Conservation (phyloP, 768 basidiomycete species). For the Termitomyces sp. region DNA sequence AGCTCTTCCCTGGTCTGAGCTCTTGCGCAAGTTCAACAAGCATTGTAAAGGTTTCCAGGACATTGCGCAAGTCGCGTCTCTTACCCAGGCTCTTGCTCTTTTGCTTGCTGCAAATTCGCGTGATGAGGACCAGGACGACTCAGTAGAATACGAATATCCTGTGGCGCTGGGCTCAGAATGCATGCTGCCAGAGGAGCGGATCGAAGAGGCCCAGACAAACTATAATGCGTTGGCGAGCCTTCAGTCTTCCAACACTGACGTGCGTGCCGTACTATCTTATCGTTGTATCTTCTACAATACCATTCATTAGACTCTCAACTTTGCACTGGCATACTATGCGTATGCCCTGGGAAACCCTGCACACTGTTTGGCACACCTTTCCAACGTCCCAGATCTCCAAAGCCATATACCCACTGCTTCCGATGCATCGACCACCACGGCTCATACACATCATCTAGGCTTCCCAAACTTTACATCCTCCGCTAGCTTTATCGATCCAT, state of each 20-base stretch:
- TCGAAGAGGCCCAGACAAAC: conserved; percentile 52
- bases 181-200: conserved; percentile 47
- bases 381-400: conserved; percentile 53
- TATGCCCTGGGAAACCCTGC: conserved; percentile 69
- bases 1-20: conserved; percentile 67
- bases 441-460: conserved; percentile 14
- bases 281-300: background rate
- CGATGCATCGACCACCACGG: conserved; percentile 27
- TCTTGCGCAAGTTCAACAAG: conserved; percentile 85
- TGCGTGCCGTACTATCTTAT: conserved; percentile 30
- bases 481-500: conserved; percentile 42
- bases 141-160: conserved; percentile 28
- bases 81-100: conserved; percentile 62
- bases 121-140: conserved; percentile 57
- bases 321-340: conserved; percentile 75
- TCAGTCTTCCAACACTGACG: conserved; percentile 51
- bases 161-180: conserved; percentile 57
- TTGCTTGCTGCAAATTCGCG: conserved; percentile 44
- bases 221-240: conserved; percentile 54
- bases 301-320: conserved; percentile 54
- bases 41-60: conserved; percentile 64
- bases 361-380: conserved; percentile 59
- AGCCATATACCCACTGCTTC: conserved; percentile 43
- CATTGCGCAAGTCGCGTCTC: conserved; percentile 61
- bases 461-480: conserved; percentile 40